Evolutionary conservation across 1,284 basidiomycete genomes (phyloP), one percentile per base, ranked within the genome.

Genomic region (Stereum hirsutum): DNA sequence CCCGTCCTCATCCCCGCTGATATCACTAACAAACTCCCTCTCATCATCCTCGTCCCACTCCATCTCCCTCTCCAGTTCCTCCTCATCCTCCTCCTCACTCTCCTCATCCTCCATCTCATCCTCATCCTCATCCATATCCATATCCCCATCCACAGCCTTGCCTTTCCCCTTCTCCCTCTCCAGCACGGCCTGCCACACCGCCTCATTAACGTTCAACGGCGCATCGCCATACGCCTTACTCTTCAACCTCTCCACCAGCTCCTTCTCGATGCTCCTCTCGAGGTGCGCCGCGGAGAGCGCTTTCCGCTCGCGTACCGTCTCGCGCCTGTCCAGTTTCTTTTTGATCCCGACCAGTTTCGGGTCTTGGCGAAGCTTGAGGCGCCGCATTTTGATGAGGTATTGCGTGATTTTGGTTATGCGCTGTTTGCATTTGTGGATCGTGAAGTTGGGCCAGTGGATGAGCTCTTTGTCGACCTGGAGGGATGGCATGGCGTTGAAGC

Each of bases 351-450:
- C 75, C 23, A 98, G 75, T 64, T 90, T 93, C 5, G 94, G 91
- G 92, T 93, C 85, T 63, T 95, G 83, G 44, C 89, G 83, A 48
- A 95, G 72, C 56, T 86, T 87, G 54, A 97, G 67, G 33, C 90
- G 80, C 46, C 96, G 75, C 89, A 99, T 93, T 71, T 97, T 96
- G 65, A 99, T 98, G 49, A 99, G 77, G 59, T 98, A 99, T 63
- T 99, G 96, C 0, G 95, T 99, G 55, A 99, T 98, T 70, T 98
- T 99, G 14, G 96, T 99, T 30, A 97, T 75, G 41, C 96, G 80
- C 66, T 99, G 96, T 72, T 99, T 99, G 74, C 95, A 97, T 68
- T 98, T 98, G 71, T 99, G 96, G 46, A 92, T 89, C 44, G 84
- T 83, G 62, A 96, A 99, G 55, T 93, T 95, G 8, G 94, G 94